A percentile compares a stretch with the other conserved stretches of the same genome.
Evolutionary conservation across 192 early-diverging fungal species (phyloP).

Genomic region (Lobosporangium transversale): DNA sequence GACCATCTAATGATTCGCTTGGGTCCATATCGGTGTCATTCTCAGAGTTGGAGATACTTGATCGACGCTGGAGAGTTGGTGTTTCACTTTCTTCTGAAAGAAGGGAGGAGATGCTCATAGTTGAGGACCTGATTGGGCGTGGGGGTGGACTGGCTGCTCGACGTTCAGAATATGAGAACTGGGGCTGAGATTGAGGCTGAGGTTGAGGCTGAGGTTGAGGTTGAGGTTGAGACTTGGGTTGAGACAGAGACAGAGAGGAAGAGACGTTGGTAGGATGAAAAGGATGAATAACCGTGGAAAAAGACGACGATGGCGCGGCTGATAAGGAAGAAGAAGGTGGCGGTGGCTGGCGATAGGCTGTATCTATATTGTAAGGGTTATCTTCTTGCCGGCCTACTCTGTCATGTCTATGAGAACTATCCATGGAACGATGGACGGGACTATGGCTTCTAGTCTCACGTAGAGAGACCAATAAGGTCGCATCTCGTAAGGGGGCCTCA

Average conservation of each 20-base stretch:
- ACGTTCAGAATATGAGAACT: not conserved
- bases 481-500: not conserved
- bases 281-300: too few relatives aligned
- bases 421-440: too few relatives aligned
- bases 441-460: too few relatives aligned
- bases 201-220: not conserved
- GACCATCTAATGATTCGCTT: not conserved
- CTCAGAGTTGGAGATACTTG: not conserved
- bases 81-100: not conserved
- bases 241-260: not conserved
- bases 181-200: not conserved
- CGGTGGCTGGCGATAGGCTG: too few relatives aligned
- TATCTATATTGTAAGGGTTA: too few relatives aligned
- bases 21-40: not conserved
- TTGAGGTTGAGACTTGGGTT: not conserved
- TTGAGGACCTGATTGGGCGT: not conserved
- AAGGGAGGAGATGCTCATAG: constrained; percentile 8
- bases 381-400: too few relatives aligned
- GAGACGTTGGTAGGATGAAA: too few relatives aligned
- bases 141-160: not conserved
- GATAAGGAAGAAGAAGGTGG: not conserved
- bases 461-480: not conserved
- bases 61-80: not conserved
- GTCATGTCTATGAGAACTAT: too few relatives aligned
- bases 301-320: not conserved